Percentiles rank a stretch among this genome's conserved stretches.
Evolutionary conservation across 148 eudicot genomes (phyloP).

Genomic region (Spergularia bocconei): DNA sequence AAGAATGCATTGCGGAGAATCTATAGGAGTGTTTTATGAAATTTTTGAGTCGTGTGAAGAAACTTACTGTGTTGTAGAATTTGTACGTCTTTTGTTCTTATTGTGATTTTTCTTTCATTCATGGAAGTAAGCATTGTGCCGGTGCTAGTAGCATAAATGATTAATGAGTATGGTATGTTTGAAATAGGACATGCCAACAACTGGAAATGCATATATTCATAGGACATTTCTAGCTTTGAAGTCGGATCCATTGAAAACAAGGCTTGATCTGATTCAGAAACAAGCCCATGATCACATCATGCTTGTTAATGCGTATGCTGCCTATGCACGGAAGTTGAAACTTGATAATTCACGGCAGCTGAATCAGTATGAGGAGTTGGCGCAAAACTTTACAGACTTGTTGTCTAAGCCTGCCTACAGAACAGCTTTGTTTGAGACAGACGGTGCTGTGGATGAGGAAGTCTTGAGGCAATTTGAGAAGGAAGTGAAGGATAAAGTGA

Average conservation of each 20-base stretch:
- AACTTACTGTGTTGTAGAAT: not conserved
- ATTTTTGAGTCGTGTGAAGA: too few relatives aligned
- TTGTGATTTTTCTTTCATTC: not conserved
- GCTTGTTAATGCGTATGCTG: conserved; percentile 77
- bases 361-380: conserved; percentile 71
- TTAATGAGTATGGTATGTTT: not conserved
- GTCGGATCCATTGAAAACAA: conserved; percentile 77
- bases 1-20: too few relatives aligned
- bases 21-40: too few relatives aligned
- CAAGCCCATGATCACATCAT: conserved; percentile 79
- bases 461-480: conserved; percentile 82
- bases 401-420: conserved; percentile 56
- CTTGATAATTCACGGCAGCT: conserved; percentile 77
- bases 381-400: conserved; percentile 56
- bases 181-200: conserved; percentile 48
- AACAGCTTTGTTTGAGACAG: conserved; percentile 61
- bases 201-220: conserved; percentile 64
- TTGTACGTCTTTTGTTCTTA: too few relatives aligned
- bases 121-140: not conserved
- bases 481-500: conserved; percentile 89
- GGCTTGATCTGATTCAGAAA: conserved; percentile 71
- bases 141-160: not conserved
- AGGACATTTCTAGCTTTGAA: conserved; percentile 73
- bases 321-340: conserved; percentile 85
- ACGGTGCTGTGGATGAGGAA: conserved; percentile 82